These are phyloP conservation scores for Sarocladium oryzae DNA, from an alignment of 2,329 filamentous ascomycete species.

Conservation along the genomic window DNA sequence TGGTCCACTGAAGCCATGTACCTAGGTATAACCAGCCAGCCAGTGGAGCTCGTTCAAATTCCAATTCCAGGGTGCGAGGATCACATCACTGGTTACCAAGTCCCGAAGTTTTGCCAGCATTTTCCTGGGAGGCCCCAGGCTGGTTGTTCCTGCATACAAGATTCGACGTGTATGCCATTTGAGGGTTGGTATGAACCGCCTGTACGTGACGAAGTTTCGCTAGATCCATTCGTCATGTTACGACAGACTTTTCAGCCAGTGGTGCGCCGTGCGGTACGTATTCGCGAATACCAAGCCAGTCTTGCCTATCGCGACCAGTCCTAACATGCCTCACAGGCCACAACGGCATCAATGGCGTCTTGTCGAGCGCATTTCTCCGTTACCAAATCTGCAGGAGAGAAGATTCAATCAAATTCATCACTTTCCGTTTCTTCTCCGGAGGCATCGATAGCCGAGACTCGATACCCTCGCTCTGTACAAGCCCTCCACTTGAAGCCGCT, in stretches of 20 bases:
- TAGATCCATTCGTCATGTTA: neutral
- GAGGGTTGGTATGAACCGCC: too few species aligned
- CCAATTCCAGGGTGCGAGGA: too few species aligned
- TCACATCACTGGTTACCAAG: too few species aligned
- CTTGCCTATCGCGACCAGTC: neutral
- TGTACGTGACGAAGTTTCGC: neutral
- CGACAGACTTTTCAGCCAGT: neutral
- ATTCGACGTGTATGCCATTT: too few species aligned
- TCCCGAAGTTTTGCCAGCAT: too few species aligned
- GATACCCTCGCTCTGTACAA: conserved; percentile 69
- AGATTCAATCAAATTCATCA: conserved; percentile 6
- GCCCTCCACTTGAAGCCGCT: conserved; percentile 82
- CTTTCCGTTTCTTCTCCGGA: neutral
- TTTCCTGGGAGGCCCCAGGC: too few species aligned
- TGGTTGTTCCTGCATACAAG: too few species aligned
- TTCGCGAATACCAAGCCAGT: neutral
- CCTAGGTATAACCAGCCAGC: too few species aligned
- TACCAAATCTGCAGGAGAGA: neutral
- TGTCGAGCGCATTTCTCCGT: neutral
- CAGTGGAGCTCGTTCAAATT: too few species aligned
- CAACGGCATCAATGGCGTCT: neutral
- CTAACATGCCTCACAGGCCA: neutral
- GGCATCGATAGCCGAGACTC: conserved; percentile 13
- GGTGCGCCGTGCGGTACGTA: neutral
- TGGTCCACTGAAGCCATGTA: too few species aligned